Evolutionary conservation across 805 yeast genomes (phyloP).

Genomic region (Brettanomyces naardenensis): DNA sequence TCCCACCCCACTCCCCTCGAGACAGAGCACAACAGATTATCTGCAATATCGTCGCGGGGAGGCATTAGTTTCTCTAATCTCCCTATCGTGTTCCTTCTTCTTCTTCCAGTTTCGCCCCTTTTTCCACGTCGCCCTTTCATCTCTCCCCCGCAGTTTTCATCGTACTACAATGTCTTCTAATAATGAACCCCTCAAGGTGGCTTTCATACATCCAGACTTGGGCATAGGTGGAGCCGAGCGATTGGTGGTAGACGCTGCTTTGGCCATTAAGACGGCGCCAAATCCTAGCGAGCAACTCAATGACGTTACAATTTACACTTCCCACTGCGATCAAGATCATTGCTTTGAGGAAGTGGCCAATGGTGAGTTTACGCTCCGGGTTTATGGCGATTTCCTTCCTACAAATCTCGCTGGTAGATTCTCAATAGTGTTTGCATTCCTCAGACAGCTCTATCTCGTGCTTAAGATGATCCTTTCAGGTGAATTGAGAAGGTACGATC

Average conservation of each 20-base stretch:
- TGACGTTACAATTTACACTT: conserved; percentile 63
- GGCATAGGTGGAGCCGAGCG: conserved; percentile 99
- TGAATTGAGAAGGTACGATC: conserved; percentile 48
- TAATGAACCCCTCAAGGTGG: conserved; percentile 66
- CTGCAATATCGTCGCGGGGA: too few relatives aligned
- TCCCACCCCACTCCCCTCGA: too few relatives aligned
- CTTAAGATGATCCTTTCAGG: conserved; percentile 38
- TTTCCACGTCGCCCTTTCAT: too few relatives aligned
- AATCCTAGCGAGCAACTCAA: conserved; percentile 31
- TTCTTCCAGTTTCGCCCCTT: too few relatives aligned
- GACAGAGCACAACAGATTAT: too few relatives aligned
- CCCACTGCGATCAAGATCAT: conserved; percentile 81
- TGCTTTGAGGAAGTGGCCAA: conserved; percentile 83
- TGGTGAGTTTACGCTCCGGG: conserved; percentile 52
- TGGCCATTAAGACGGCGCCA: conserved; percentile 52
- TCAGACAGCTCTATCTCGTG: conserved; percentile 71
- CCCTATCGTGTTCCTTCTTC: too few relatives aligned
- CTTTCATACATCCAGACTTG: conserved; percentile 90
- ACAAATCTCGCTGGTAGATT: conserved; percentile 57
- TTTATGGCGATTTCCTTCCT: conserved; percentile 81
- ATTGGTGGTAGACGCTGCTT: conserved; percentile 91
- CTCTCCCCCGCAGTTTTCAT: too few relatives aligned
- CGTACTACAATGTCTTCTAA: too few relatives aligned
- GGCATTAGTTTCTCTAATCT: too few relatives aligned
- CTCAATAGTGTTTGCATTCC: conserved; percentile 71